Percentiles rank a stretch among this genome's conserved stretches.
These are phyloP conservation scores for Cupressus sempervirens DNA, from an alignment of 75 land plant genomes.

Conservation along the genomic window DNA sequence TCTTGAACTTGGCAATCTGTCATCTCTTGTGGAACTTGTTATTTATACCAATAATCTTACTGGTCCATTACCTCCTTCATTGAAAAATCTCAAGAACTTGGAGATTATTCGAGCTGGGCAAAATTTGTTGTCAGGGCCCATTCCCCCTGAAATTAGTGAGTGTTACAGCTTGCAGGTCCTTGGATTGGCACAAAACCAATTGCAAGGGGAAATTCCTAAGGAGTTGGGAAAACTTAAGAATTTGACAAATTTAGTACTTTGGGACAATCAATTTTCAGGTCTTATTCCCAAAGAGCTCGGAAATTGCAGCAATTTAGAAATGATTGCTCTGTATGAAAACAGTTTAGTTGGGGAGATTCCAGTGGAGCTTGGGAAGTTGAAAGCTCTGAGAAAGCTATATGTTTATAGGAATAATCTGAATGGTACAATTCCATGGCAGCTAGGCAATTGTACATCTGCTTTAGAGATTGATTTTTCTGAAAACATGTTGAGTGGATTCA, in stretches of 20 bases:
- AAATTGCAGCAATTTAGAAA: constrained; percentile 45
- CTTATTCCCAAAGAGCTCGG: constrained; percentile 62
- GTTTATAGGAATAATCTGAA: constrained; percentile 49
- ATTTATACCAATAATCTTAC: constrained; percentile 46
- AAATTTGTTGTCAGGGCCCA: constrained; percentile 56
- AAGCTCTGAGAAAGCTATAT: constrained; percentile 36
- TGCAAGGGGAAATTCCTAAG: constrained; percentile 56
- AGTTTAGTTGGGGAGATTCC: constrained; percentile 65
- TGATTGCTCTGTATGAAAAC: constrained; percentile 66
- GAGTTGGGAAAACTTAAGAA: constrained; percentile 58
- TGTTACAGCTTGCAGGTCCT: constrained; percentile 48
- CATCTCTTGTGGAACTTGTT: constrained; percentile 36
- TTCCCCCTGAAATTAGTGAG: constrained; percentile 56
- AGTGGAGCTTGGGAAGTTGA: constrained; percentile 48
- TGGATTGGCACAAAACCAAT: constrained; percentile 61
- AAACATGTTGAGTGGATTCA: constrained; percentile 52
- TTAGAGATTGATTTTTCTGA: constrained; percentile 60
- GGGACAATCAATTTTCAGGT: constrained; percentile 62
- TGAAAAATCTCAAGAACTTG: constrained; percentile 57
- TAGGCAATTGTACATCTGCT: constrained; percentile 45
- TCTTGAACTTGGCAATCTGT: constrained; percentile 44
- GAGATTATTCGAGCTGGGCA: constrained; percentile 46
- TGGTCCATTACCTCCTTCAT: constrained; percentile 48
- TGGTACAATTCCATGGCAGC: constrained; percentile 58
- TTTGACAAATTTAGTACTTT: constrained; percentile 43